Conservation (phyloP, 2,329 filamentous ascomycete genomes). For the Claviceps sp. region DNA sequence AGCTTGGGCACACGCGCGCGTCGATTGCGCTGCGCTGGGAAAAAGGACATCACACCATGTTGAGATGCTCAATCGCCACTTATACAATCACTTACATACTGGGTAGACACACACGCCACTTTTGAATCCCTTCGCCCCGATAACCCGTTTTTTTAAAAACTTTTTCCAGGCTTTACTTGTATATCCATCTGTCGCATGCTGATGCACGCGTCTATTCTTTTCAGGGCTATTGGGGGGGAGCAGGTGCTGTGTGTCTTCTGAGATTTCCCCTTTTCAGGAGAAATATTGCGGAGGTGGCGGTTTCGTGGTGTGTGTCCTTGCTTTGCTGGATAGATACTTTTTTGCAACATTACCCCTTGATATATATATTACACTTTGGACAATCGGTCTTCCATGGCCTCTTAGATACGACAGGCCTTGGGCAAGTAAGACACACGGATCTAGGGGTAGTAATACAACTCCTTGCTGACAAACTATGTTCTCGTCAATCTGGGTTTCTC, state of each 20-base stretch:
- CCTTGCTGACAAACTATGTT: neutral
- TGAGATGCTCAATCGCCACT: conserved; percentile 2
- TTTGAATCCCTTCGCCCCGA: neutral
- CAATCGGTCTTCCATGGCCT: conserved; percentile 12
- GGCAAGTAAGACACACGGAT: neutral
- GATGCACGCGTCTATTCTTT: neutral
- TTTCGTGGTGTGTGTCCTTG: conserved; percentile 8
- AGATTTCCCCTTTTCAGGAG: conserved; percentile 9
- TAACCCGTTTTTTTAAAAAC: neutral
- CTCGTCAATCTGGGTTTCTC: conserved; percentile 1
- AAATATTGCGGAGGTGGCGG: conserved; percentile 3
- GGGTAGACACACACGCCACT: conserved; percentile 9
- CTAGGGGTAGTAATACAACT: neutral
- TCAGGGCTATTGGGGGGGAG: conserved; percentile 1
- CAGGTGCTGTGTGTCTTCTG: conserved; percentile 10
- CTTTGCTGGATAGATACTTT: conserved; percentile 12
- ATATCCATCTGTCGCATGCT: neutral
- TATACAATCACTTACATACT: conserved; percentile 4
- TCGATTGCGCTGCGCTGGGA: conserved; percentile 16
- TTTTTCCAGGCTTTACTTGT: neutral
- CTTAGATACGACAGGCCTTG: neutral
- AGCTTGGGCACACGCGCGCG: conserved; percentile 12
- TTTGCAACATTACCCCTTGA: conserved; percentile 8
- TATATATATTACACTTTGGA: conserved; percentile 5
- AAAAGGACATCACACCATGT: conserved; percentile 2